Percentiles rank a stretch among this genome's conserved stretches.
These are phyloP conservation scores for Suillus paluster DNA, from an alignment of 768 basidiomycete species.

Conservation along the genomic window DNA sequence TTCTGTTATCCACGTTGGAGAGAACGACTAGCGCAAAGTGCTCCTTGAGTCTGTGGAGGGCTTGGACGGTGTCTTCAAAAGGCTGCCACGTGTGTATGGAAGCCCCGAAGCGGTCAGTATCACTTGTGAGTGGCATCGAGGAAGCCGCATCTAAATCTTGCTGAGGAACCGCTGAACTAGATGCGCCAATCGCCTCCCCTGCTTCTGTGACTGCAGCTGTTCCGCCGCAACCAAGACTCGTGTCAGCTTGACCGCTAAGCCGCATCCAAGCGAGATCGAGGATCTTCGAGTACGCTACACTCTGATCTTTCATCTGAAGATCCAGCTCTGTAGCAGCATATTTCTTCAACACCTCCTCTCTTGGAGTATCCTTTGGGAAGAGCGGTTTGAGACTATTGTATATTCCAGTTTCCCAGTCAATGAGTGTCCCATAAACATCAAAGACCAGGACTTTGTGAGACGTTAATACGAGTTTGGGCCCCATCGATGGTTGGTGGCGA, in stretches of 20 bases:
- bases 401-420: slow-evolving; percentile 78
- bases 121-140: not conserved
- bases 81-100: slow-evolving; percentile 66
- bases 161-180: slow-evolving; percentile 8
- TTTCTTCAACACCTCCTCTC: slow-evolving; percentile 50
- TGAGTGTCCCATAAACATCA: slow-evolving; percentile 79
- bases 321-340: slow-evolving; percentile 58
- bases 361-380: slow-evolving; percentile 21
- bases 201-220: slow-evolving; percentile 36
- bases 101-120: slow-evolving; percentile 57
- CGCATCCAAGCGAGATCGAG: slow-evolving; percentile 49
- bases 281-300: slow-evolving; percentile 63
- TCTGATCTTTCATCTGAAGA: slow-evolving; percentile 60
- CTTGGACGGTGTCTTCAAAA: slow-evolving; percentile 68
- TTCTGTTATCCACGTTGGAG: slow-evolving; percentile 73
- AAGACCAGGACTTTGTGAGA: slow-evolving; percentile 55
- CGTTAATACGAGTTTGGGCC: slow-evolving; percentile 19
- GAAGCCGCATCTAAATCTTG: not conserved
- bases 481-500: not conserved
- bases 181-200: slow-evolving; percentile 24
- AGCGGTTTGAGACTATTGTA: slow-evolving; percentile 47
- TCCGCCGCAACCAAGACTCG: slow-evolving; percentile 41
- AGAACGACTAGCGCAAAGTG: slow-evolving; percentile 74
- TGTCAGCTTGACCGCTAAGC: slow-evolving; percentile 18
- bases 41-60: slow-evolving; percentile 60